A percentile compares a stretch with the other conserved stretches of the same genome.
phyloP scores from a whole-genome alignment of 2,329 filamentous ascomycete species.

The Coniella vitis region DNA sequence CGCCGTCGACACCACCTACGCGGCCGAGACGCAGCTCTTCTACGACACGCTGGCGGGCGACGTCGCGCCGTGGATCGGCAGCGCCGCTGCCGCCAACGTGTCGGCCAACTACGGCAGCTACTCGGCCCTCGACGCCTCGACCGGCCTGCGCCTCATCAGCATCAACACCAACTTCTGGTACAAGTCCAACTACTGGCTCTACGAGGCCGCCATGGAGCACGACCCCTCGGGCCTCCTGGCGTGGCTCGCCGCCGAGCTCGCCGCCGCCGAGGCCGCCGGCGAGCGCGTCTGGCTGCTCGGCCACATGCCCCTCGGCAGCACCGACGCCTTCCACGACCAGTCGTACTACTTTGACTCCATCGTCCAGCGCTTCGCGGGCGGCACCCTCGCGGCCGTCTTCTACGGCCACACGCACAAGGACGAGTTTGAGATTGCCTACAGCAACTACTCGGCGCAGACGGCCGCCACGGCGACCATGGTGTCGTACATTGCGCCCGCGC shows the following conservation, averaged over 20 bases:
- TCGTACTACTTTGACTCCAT: conserved; percentile 44
- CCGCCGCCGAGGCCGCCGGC: conserved; percentile 42
- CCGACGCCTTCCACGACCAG: conserved; percentile 45
- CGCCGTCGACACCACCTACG: conserved; percentile 24
- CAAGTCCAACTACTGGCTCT: conserved; percentile 50
- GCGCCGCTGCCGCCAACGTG: conserved; percentile 24
- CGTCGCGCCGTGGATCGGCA: conserved; percentile 43
- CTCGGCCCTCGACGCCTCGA: conserved; percentile 38
- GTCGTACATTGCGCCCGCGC: conserved; percentile 47
- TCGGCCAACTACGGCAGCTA: conserved; percentile 41
- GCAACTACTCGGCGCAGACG: conserved; percentile 35
- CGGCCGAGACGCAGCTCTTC: conserved; percentile 41
- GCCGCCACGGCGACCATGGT: conserved; percentile 38
- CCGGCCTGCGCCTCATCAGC: conserved; percentile 45
- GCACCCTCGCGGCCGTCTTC: conserved; percentile 49
- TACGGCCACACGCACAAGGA: conserved; percentile 50
- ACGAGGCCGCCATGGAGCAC: conserved; percentile 39
- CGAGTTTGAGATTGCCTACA: conserved; percentile 49
- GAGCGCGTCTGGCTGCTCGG: conserved; percentile 52
- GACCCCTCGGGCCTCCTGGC: conserved; percentile 46
- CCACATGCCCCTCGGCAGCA: conserved; percentile 47
- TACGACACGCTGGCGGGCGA: conserved; percentile 40
- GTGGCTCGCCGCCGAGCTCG: conserved; percentile 48
- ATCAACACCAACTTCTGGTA: conserved; percentile 56
- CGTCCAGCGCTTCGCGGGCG: conserved; percentile 42